Evolutionary conservation across 2,329 filamentous ascomycete genomes (phyloP), one percentile per base, ranked within the genome.

Genomic region (Colletotrichum sp.): DNA sequence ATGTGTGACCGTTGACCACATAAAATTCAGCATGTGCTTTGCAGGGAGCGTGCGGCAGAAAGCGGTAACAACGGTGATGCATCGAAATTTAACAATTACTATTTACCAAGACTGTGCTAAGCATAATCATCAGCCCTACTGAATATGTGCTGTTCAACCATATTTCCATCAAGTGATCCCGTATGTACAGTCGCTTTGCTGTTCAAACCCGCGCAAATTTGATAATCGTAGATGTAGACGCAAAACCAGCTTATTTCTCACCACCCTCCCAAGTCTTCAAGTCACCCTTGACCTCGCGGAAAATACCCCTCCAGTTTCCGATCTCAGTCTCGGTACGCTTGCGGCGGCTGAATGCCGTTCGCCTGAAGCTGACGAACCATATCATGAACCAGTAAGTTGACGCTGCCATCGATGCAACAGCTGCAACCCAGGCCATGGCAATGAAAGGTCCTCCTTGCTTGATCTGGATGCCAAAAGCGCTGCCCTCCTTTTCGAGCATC

Each of bases 311-410:
- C 76, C 78, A 81, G 24, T 78, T 79, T 2, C 79, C 79, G 28
- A 80, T 71, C 68, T 80, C 74, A 3, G 52, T 57, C 52, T 72
- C 63, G 0, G 78, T 79, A 4, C 80, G 75, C 39, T 32, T 52
- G 26, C 79, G 60, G 28, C 80, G 77, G 67, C 75, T 78, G 30
- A 79, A 78, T 2, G 79, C 71, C 5, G 76, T 79, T 18, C 72
- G 32, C 12, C 80, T 73, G 43, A 79, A 78, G 68, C 78, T 77
- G 9, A 81, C 79, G 16, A 80, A 80, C 80, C 80, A 81, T 3
- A 81, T 69, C 26, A 64, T 48, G 59, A 79, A 78, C 80, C 80
- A 81, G 36, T 78, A 80, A 9, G 26, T 18, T 1, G 67, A 73
- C 4, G 77, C 73, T 1, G 74, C 30, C 61, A 65, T 32, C 0